Conservation (phyloP, 805 yeast genomes). For the Cyberlindnera veronae region DNA sequence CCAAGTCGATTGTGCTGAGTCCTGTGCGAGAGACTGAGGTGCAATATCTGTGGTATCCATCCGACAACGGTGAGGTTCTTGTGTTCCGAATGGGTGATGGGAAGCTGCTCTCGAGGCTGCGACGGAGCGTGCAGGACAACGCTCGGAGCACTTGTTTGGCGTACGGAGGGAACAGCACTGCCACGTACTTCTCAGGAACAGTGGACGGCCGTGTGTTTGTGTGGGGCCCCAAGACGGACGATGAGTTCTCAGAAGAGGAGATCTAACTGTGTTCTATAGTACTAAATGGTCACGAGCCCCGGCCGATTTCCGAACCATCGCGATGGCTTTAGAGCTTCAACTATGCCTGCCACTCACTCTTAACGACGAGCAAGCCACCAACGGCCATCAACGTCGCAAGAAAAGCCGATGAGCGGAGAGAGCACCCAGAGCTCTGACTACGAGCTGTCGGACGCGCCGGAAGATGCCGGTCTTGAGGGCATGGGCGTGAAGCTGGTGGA, state of each 20-base stretch:
- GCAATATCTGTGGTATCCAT: slow-evolving; percentile 64
- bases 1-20: slow-evolving; percentile 30
- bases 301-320: not conserved
- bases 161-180: slow-evolving; percentile 41
- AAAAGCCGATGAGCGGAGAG: not conserved
- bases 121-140: slow-evolving; percentile 39
- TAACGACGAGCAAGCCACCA: too few species aligned
- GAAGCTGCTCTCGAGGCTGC: slow-evolving; percentile 54
- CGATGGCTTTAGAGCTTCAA: too few species aligned
- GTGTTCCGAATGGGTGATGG: slow-evolving; percentile 61
- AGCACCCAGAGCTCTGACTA: too few species aligned
- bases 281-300: not conserved
- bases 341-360: too few species aligned
- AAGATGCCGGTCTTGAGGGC: slow-evolving; percentile 8
- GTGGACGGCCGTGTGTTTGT: slow-evolving; percentile 60
- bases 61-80: slow-evolving; percentile 70
- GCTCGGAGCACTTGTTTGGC: slow-evolving; percentile 50
- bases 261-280: not conserved
- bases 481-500: slow-evolving; percentile 61
- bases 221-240: slow-evolving; percentile 45
- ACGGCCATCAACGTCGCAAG: not conserved
- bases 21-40: slow-evolving; percentile 47
- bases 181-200: slow-evolving; percentile 55
- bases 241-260: slow-evolving; percentile 9
- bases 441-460: too few species aligned